phyloP scores from a whole-genome alignment of 768 basidiomycete species.

The Steccherinum ochraceum region DNA sequence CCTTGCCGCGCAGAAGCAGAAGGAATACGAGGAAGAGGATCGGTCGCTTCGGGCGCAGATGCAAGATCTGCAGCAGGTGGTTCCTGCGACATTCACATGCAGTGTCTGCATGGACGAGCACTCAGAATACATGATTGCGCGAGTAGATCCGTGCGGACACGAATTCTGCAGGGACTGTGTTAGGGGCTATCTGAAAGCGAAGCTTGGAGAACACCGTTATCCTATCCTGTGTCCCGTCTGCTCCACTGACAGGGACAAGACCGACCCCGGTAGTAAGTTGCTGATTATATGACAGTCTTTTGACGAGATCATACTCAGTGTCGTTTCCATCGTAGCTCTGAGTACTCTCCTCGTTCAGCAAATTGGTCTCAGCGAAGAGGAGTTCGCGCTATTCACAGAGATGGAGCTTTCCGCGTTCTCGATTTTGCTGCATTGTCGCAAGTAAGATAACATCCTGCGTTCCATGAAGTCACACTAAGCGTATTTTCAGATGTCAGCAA shows the following conservation, averaged over 20 bases:
- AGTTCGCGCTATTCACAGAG: slow-evolving; percentile 9
- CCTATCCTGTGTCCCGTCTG: slow-evolving; percentile 12
- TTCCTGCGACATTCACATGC: slow-evolving; percentile 41
- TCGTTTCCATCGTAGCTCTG: slow-evolving; percentile 4
- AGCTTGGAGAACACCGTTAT: slow-evolving; percentile 12
- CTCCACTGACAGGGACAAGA: slow-evolving; percentile 5
- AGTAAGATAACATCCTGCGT: slow-evolving; percentile 1
- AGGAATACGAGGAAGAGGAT: slow-evolving; percentile 36
- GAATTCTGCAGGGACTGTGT: slow-evolving; percentile 12
- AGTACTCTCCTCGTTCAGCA: slow-evolving; percentile 1
- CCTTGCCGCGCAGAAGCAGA: slow-evolving; percentile 27
- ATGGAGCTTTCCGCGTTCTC: slow-evolving; percentile 12
- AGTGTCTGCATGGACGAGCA: slow-evolving; percentile 31
- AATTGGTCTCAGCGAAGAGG: slow-evolving; percentile 9
- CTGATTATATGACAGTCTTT: neutral
- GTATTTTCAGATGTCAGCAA: slow-evolving; percentile 13
- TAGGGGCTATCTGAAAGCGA: slow-evolving; percentile 6
- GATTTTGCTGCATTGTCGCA: slow-evolving; percentile 7
- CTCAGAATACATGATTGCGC: slow-evolving; percentile 1
- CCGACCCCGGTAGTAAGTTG: slow-evolving; percentile 10
- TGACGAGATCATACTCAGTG: neutral
- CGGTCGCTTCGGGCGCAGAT: slow-evolving; percentile 29
- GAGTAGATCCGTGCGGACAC: slow-evolving; percentile 9
- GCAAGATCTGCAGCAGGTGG: slow-evolving; percentile 18
- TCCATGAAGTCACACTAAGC: neutral